Percentiles rank a stretch among this genome's conserved stretches.
Conservation (phyloP, 257 asterid species). For the Parsonsia alboflavescens region DNA sequence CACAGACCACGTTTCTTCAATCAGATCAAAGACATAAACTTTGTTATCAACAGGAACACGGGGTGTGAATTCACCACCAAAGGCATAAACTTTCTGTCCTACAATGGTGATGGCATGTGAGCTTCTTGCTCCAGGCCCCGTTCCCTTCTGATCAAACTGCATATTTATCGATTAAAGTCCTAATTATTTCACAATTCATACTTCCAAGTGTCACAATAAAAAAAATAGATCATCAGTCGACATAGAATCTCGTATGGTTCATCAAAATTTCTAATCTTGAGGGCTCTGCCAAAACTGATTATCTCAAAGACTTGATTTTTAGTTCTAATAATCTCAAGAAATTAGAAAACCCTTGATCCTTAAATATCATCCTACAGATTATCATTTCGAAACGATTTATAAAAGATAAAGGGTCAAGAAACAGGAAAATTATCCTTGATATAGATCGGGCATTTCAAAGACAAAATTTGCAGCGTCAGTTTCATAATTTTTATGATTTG, state of each 20-base stretch:
- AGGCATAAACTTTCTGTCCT: slow-evolving; percentile 63
- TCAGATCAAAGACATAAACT: slow-evolving; percentile 56
- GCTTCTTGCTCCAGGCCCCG: slow-evolving; percentile 90
- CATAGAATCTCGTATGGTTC: background rate
- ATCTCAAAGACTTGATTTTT: background rate
- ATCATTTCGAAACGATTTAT: background rate
- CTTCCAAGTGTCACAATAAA: background rate
- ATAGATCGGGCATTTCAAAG: background rate
- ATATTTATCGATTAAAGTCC: slow-evolving; percentile 6
- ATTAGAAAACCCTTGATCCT: background rate
- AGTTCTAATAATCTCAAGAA: background rate
- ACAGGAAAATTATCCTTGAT: background rate
- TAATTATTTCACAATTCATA: background rate
- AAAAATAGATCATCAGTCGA: background rate
- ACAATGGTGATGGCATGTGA: slow-evolving; percentile 81
- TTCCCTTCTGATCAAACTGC: slow-evolving; percentile 76
- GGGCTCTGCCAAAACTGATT: background rate
- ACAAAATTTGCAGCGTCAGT: background rate
- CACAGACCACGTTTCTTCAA: slow-evolving; percentile 54
- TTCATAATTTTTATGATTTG: background rate
- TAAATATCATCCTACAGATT: background rate
- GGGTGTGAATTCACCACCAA: slow-evolving; percentile 84
- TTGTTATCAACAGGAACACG: slow-evolving; percentile 83
- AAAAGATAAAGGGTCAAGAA: background rate
- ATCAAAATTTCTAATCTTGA: background rate